These are phyloP conservation scores for Podaxis sp. DNA, from an alignment of 768 basidiomycete species.

Conservation along the genomic window DNA sequence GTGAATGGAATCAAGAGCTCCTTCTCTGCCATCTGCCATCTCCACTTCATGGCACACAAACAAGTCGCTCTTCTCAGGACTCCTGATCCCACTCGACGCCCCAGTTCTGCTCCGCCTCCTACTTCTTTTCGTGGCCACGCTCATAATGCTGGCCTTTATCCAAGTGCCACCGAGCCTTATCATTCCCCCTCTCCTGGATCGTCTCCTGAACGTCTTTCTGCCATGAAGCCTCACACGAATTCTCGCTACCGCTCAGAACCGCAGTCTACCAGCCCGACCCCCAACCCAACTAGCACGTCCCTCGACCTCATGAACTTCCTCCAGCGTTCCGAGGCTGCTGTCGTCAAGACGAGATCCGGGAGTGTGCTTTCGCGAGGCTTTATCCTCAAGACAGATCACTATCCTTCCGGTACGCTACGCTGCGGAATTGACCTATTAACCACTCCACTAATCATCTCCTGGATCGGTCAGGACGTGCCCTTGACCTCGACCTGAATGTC, in stretches of 20 bases:
- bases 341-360: slow-evolving; percentile 82
- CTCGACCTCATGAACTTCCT: slow-evolving; percentile 65
- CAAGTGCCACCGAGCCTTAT: neutral
- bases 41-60: slow-evolving; percentile 6
- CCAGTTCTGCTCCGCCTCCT: slow-evolving; percentile 7
- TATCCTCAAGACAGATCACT: slow-evolving; percentile 92
- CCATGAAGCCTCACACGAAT: neutral
- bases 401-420: slow-evolving; percentile 62
- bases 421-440: slow-evolving; percentile 3
- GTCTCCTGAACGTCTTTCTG: neutral
- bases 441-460: neutral
- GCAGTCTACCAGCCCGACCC: neutral
- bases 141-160: neutral
- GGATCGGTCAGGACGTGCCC: slow-evolving; percentile 65
- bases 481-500: slow-evolving; percentile 88
- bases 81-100: neutral
- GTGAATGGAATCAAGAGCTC: too few relatives aligned
- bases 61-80: slow-evolving; percentile 1
- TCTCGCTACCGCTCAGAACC: neutral
- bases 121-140: neutral
- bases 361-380: slow-evolving; percentile 86
- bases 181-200: neutral
- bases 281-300: slow-evolving; percentile 22
- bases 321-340: slow-evolving; percentile 64
- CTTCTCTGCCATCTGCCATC: too few relatives aligned